Conservation (phyloP, 2,329 filamentous ascomycete species). For the Fragosphaeria purpurea region DNA sequence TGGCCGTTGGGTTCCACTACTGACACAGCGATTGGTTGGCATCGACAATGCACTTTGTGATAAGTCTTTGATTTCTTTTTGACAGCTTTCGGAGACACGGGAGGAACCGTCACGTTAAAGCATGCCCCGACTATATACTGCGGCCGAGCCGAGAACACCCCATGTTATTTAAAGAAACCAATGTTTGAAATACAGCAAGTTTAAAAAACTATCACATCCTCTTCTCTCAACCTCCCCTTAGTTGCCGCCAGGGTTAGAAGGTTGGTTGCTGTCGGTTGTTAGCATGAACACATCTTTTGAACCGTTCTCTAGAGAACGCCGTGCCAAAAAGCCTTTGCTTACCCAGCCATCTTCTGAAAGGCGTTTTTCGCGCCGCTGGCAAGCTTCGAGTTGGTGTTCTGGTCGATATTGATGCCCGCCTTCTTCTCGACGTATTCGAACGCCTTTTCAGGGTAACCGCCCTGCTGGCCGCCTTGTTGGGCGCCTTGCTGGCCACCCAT, state of each 20-base stretch:
- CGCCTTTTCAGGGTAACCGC: slow-evolving; percentile 19
- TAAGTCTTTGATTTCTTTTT: too few species aligned
- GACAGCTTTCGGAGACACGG: too few species aligned
- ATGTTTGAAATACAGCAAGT: too few species aligned
- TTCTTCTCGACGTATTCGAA: slow-evolving; percentile 18
- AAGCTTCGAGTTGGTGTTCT: slow-evolving; percentile 21
- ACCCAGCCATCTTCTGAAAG: slow-evolving; percentile 31
- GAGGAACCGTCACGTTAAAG: too few species aligned
- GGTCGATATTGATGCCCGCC: slow-evolving; percentile 15
- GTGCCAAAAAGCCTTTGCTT: slow-evolving; percentile 5
- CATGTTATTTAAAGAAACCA: too few species aligned
- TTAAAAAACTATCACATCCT: too few species aligned
- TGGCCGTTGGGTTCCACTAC: too few species aligned
- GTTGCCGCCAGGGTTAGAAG: slow-evolving; percentile 23
- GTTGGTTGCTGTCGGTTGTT: slow-evolving; percentile 23
- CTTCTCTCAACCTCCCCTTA: slow-evolving; percentile 1
- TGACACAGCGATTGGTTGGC: too few species aligned
- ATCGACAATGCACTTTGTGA: too few species aligned
- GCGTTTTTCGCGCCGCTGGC: slow-evolving; percentile 22
- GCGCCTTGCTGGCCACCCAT: background rate
- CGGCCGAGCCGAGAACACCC: too few species aligned
- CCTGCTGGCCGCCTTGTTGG: slow-evolving; percentile 3
- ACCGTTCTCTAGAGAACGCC: too few species aligned
- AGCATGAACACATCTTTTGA: background rate
- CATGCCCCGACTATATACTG: too few species aligned